Conservation (phyloP, 805 yeast species). For the Wickerhamiella parazyma region DNA sequence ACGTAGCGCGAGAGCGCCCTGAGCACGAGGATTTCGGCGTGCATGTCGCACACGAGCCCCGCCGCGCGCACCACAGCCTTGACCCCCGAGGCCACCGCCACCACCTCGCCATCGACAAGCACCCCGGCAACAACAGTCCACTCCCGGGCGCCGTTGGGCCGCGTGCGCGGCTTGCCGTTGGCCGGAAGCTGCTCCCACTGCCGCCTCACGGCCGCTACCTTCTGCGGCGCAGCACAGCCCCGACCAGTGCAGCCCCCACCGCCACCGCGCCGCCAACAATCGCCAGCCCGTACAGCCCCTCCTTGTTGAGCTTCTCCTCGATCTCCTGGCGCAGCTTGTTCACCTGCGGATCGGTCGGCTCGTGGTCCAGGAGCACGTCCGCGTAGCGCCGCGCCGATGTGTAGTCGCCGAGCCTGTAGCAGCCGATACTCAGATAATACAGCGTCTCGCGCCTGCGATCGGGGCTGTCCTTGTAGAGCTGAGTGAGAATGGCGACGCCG, state of each 20-base stretch:
- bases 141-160: conserved; percentile 56
- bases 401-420: conserved; percentile 78
- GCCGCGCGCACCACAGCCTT: conserved; percentile 40
- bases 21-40: conserved; percentile 71
- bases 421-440: conserved; percentile 76
- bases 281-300: conserved; percentile 81
- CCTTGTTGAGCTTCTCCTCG: conserved; percentile 71
- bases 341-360: conserved; percentile 78
- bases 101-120: conserved; percentile 31
- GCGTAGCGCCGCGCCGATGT: conserved; percentile 74
- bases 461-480: conserved; percentile 58
- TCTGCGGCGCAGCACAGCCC: conserved; percentile 24
- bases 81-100: conserved; percentile 66
- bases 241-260: conserved; percentile 53
- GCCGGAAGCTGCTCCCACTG: conserved; percentile 20
- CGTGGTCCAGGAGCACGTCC: conserved; percentile 60
- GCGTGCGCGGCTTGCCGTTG: conserved; percentile 43
- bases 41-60: conserved; percentile 66
- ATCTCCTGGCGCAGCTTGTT: conserved; percentile 55
- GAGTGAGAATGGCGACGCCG: conserved; percentile 58
- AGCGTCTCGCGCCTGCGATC: conserved; percentile 77
- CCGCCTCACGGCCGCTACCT: conserved; percentile 17
- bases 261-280: conserved; percentile 78
- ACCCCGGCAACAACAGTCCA: conserved; percentile 78
- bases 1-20: conserved; percentile 55